phyloP scores from a whole-genome alignment of 2,329 filamentous ascomycete genomes.

The Ceratocystis ficicola region DNA sequence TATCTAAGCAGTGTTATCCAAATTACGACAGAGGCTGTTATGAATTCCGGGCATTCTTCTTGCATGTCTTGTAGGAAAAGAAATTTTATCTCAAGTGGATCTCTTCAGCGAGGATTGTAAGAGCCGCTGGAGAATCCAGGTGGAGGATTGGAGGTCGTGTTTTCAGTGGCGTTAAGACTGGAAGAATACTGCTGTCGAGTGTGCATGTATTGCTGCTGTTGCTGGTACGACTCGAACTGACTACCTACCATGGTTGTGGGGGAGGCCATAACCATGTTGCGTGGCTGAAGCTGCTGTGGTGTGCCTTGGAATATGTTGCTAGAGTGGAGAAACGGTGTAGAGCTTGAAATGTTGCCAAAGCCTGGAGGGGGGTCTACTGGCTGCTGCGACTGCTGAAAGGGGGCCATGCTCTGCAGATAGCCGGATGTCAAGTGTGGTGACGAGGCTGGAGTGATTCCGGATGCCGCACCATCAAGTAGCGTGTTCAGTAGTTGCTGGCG shows the following conservation, averaged over 20 bases:
- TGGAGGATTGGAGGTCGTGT: not conserved
- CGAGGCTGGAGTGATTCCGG: constrained; percentile 5
- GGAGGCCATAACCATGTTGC: constrained; percentile 9
- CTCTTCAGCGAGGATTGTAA: constrained; percentile 13
- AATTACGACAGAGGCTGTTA: too few species aligned
- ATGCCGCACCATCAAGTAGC: constrained; percentile 10
- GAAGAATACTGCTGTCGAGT: constrained; percentile 1
- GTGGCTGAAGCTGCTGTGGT: constrained; percentile 15
- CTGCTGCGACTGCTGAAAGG: constrained; percentile 9
- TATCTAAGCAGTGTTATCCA: too few species aligned
- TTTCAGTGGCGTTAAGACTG: not conserved
- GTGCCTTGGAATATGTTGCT: constrained; percentile 8
- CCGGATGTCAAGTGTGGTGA: constrained; percentile 8
- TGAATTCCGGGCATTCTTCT: too few species aligned
- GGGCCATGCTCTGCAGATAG: constrained; percentile 17
- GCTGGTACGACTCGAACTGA: not conserved
- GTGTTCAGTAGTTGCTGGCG: constrained; percentile 16
- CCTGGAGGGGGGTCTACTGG: constrained; percentile 12
- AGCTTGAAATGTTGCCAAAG: not conserved
- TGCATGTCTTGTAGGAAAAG: not conserved
- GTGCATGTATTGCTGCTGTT: constrained; percentile 8
- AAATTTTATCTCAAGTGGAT: not conserved
- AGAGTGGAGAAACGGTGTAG: not conserved
- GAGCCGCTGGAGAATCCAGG: constrained; percentile 13
- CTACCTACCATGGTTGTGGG: not conserved